A percentile compares a stretch with the other conserved stretches of the same genome.
Evolutionary conservation across 225 moss, liverwort and hornwort genomes (phyloP).

Genomic region (Climacium dendroides): DNA sequence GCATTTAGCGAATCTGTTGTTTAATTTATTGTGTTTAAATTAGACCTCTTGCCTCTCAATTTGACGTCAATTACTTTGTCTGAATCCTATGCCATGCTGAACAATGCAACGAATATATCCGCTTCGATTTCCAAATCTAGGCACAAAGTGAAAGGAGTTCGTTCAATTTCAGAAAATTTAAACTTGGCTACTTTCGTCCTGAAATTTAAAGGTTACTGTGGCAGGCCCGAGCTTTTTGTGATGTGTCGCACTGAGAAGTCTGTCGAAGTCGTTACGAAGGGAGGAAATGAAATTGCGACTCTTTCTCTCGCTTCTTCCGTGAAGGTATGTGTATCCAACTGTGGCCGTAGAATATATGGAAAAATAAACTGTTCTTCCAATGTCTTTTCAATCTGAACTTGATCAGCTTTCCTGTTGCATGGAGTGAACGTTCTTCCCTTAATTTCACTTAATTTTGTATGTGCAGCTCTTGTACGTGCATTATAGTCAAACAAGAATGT

Average conservation of each 20-base stretch:
- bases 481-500: too few relatives aligned
- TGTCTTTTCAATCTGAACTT: neutral
- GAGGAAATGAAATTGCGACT: slow-evolving; percentile 56
- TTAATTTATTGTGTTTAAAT: too few relatives aligned
- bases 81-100: neutral
- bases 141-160: neutral
- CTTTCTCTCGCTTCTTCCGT: slow-evolving; percentile 50
- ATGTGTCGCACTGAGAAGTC: slow-evolving; percentile 39
- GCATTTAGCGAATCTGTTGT: neutral
- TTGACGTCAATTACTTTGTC: neutral
- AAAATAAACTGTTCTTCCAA: neutral
- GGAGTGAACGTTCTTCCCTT: neutral
- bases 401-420: neutral
- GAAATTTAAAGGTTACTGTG: neutral
- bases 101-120: neutral
- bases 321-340: slow-evolving; percentile 14
- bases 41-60: neutral
- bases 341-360: neutral
- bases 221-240: slow-evolving; percentile 60
- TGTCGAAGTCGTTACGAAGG: slow-evolving; percentile 26
- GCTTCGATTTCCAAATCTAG: neutral
- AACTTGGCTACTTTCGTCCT: neutral
- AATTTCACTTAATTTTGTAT: neutral
- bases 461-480: too few relatives aligned
- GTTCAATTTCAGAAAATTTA: neutral